A percentile compares a stretch with the other conserved stretches of the same genome.
Evolutionary conservation across 2,329 filamentous ascomycete species (phyloP).

Genomic region (Zelopaecilomyces penicillatus): DNA sequence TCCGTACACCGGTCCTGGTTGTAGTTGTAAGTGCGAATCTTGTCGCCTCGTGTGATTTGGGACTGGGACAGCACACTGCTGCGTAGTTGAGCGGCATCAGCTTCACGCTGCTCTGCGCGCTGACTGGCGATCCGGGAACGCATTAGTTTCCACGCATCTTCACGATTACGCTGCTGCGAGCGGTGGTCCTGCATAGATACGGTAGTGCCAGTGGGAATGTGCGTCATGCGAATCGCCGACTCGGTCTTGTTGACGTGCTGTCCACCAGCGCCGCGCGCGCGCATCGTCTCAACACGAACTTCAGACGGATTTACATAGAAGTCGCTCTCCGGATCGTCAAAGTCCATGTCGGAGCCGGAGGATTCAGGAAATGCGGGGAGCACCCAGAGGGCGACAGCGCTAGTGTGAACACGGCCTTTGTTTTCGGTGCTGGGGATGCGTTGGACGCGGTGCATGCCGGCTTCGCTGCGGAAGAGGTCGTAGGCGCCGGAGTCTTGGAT

Average conservation of each 20-base stretch:
- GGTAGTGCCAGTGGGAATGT: constrained; percentile 75
- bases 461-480: constrained; percentile 72
- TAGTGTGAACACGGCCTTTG: constrained; percentile 88
- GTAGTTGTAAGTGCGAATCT: constrained; percentile 87
- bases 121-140: constrained; percentile 74
- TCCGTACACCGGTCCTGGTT: constrained; percentile 73
- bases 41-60: constrained; percentile 83
- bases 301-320: constrained; percentile 84
- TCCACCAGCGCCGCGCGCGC: constrained; percentile 82
- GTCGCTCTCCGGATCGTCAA: constrained; percentile 79
- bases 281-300: constrained; percentile 80
- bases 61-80: constrained; percentile 72
- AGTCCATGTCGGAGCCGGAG: constrained; percentile 45
- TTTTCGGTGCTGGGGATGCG: constrained; percentile 85
- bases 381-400: constrained; percentile 85
- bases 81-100: constrained; percentile 64
- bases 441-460: constrained; percentile 92
- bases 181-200: constrained; percentile 90
- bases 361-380: constrained; percentile 69
- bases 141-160: constrained; percentile 78
- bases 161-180: constrained; percentile 82
- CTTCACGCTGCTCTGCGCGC: constrained; percentile 74
- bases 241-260: constrained; percentile 99
- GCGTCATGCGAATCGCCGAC: constrained; percentile 86
- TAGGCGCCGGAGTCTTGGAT: constrained; percentile 71